Conservation (phyloP, 768 basidiomycete species). For the Pilatotrama ljubarskyi region DNA sequence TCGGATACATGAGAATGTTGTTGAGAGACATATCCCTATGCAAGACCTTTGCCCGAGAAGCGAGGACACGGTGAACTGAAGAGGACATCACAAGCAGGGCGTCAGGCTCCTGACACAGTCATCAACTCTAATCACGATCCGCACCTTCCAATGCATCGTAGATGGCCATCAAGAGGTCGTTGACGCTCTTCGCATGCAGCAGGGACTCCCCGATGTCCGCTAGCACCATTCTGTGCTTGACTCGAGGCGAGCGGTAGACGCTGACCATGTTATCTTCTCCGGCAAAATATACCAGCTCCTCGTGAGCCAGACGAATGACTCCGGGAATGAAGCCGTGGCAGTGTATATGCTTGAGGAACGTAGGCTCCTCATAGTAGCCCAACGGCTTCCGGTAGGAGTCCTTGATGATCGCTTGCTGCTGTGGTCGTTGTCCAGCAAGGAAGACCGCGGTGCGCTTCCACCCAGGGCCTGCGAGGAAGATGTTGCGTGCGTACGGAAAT, state of each 20-base stretch:
- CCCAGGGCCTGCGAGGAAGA: background rate
- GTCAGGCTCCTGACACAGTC: background rate
- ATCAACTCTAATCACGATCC: background rate
- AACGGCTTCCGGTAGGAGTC: background rate
- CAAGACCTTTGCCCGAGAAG: background rate
- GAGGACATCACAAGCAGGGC: too few relatives aligned
- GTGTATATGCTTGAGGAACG: slow-evolving; percentile 5
- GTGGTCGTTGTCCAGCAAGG: background rate
- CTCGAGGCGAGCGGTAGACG: background rate
- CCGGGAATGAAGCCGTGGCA: background rate
- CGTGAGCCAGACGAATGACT: background rate
- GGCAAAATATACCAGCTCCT: background rate
- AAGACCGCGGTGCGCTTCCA: background rate
- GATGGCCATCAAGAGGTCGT: slow-evolving; percentile 17
- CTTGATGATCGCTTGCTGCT: background rate
- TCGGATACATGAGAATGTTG: slow-evolving; percentile 21
- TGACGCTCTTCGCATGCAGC: background rate
- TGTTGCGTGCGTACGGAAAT: background rate
- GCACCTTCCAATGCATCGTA: slow-evolving; percentile 18
- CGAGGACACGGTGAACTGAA: slow-evolving; percentile 10
- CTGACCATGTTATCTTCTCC: background rate
- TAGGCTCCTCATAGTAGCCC: background rate
- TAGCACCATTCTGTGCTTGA: slow-evolving; percentile 8
- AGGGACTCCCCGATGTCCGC: slow-evolving; percentile 5
- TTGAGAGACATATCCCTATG: slow-evolving; percentile 18